Conservation (phyloP, 2,329 filamentous ascomycete genomes). For the Fusarium palustre region DNA sequence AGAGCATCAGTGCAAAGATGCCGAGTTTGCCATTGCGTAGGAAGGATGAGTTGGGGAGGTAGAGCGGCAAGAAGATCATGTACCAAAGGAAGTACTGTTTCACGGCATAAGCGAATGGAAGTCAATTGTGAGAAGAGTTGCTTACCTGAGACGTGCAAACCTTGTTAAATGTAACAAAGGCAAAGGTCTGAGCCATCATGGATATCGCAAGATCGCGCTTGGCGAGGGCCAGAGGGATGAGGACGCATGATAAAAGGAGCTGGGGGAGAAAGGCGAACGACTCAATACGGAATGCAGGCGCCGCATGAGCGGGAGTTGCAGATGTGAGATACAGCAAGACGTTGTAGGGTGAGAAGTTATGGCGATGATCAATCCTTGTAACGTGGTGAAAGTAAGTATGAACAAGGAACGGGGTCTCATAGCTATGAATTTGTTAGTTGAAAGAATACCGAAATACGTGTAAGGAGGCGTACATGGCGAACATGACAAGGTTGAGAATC, state of each 20-base stretch:
- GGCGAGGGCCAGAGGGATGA: conserved; percentile 80
- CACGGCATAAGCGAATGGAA: conserved; percentile 22
- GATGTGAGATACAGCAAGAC: conserved; percentile 89
- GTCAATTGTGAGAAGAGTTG: neutral
- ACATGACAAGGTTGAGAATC: conserved; percentile 82
- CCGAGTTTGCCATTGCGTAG: conserved; percentile 71
- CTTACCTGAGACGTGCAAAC: conserved; percentile 96
- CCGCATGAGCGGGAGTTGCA: conserved; percentile 58
- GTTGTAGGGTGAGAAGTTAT: conserved; percentile 99
- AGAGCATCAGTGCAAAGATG: conserved; percentile 72
- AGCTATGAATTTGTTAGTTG: conserved; percentile 59
- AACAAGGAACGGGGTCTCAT: conserved; percentile 82
- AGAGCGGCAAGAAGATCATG: conserved; percentile 90
- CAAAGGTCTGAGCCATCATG: conserved; percentile 95
- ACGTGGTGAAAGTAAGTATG: conserved; percentile 96
- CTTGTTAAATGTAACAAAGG: conserved; percentile 98
- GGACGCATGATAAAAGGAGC: conserved; percentile 79
- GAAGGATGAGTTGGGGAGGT: conserved; percentile 84
- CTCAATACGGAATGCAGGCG: conserved; percentile 67
- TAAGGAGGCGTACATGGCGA: conserved; percentile 67
- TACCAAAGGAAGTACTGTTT: conserved; percentile 97
- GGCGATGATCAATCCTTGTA: conserved; percentile 91
- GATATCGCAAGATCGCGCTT: conserved; percentile 84
- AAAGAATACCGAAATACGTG: neutral
- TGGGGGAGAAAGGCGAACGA: conserved; percentile 91